Percentiles rank a stretch among this genome's conserved stretches.
These are phyloP conservation scores for Fusarium chaquense DNA, from an alignment of 2,329 filamentous ascomycete genomes.

Conservation along the genomic window DNA sequence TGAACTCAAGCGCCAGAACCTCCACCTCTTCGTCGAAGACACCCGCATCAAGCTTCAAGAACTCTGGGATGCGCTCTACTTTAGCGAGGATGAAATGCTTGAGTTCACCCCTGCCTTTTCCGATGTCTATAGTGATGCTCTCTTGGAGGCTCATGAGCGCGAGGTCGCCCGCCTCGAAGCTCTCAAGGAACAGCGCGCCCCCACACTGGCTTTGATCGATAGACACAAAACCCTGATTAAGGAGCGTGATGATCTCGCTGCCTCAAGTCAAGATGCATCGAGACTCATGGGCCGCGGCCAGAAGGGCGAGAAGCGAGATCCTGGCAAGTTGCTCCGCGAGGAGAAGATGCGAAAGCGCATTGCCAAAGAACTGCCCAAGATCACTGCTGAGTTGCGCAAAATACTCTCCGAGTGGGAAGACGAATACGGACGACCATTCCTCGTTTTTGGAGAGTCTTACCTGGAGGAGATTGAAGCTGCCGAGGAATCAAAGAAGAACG, in stretches of 20 bases:
- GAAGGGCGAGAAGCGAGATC: conserved; percentile 94
- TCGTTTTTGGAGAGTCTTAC: conserved; percentile 92
- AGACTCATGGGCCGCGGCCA: conserved; percentile 90
- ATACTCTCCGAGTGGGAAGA: conserved; percentile 90
- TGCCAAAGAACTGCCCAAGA: conserved; percentile 92
- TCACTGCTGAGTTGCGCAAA: conserved; percentile 85
- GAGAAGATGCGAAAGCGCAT: conserved; percentile 99
- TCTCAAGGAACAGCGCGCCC: conserved; percentile 87
- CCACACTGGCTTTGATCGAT: conserved; percentile 84
- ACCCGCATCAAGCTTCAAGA: conserved; percentile 90
- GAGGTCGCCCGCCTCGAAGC: conserved; percentile 87
- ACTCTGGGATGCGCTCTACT: conserved; percentile 93
- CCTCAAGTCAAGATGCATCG: conserved; percentile 94
- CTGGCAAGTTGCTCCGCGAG: conserved; percentile 90
- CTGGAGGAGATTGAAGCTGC: conserved; percentile 82
- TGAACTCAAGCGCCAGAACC: conserved; percentile 93
- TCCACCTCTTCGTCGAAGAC: conserved; percentile 96
- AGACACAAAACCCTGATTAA: conserved; percentile 84
- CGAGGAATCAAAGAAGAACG: conserved; percentile 64
- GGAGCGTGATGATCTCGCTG: conserved; percentile 87
- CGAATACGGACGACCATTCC: conserved; percentile 92
- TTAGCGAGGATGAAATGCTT: conserved; percentile 98
- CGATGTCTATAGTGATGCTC: conserved; percentile 95
- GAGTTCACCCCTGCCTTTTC: conserved; percentile 98
- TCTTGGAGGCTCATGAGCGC: conserved; percentile 93